Percentiles rank a stretch among this genome's conserved stretches.
phyloP scores from a whole-genome alignment of 108 stramenopile species.

The Parietichytrium sp. region DNA sequence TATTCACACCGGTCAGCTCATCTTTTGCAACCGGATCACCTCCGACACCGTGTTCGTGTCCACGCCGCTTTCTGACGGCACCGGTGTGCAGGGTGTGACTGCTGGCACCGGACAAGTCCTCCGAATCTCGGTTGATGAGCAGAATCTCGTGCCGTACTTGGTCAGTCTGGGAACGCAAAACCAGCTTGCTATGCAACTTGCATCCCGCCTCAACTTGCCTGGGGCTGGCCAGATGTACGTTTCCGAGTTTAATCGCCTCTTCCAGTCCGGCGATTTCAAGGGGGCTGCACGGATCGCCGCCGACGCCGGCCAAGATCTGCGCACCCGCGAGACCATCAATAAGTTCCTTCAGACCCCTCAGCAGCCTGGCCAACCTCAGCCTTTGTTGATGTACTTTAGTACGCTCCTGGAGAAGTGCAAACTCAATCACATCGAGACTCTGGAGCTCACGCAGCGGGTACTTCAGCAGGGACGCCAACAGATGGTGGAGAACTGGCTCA shows the following conservation, averaged over 20 bases:
- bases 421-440: conserved; percentile 92
- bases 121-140: conserved; percentile 83
- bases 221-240: conserved; percentile 95
- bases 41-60: conserved; percentile 94
- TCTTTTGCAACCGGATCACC: conserved; percentile 91
- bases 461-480: conserved; percentile 88
- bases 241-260: conserved; percentile 86
- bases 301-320: conserved; percentile 73
- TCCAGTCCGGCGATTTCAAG: conserved; percentile 78
- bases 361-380: conserved; percentile 90
- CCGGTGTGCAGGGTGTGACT: conserved; percentile 44
- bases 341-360: conserved; percentile 94
- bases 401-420: conserved; percentile 87
- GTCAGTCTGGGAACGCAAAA: conserved; percentile 83
- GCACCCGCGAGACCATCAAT: conserved; percentile 94
- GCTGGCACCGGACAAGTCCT: conserved; percentile 74
- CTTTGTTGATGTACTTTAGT: conserved; percentile 97
- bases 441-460: conserved; percentile 95
- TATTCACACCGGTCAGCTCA: conserved; percentile 85
- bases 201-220: conserved; percentile 87
- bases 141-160: conserved; percentile 90
- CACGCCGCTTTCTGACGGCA: conserved; percentile 64
- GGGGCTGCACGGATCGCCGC: conserved; percentile 92
- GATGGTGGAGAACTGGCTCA: conserved; percentile 99
- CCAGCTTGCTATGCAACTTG: conserved; percentile 85